phyloP scores from a whole-genome alignment of 2,329 filamentous ascomycete species.

The Parasarocladium wereldwijsianum region DNA sequence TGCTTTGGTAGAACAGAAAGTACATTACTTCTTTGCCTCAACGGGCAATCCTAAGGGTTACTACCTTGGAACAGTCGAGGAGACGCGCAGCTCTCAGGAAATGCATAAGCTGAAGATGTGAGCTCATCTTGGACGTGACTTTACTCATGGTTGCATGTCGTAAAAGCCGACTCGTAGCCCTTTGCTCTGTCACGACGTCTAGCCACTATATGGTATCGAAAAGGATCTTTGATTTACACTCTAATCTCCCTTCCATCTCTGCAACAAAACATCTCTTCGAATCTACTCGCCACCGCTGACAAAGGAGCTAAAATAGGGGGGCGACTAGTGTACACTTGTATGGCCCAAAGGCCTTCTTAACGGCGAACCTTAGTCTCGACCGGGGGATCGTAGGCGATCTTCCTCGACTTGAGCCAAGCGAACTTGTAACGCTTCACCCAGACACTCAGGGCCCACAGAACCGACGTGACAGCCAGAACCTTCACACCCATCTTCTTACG shows the following conservation, averaged over 20 bases:
- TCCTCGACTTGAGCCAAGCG: conserved; percentile 88
- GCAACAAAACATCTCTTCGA: conserved; percentile 14
- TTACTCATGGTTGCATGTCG: no score
- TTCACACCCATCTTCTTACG: conserved; percentile 99
- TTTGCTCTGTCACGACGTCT: no score
- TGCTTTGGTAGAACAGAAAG: no score
- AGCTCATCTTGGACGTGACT: no score
- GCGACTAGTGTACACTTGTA: conserved; percentile 28
- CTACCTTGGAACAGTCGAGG: no score
- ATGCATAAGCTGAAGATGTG: no score
- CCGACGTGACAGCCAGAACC: conserved; percentile 66
- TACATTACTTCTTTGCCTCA: no score
- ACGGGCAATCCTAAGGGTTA: no score
- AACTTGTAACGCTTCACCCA: conserved; percentile 99
- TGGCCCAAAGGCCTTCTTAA: conserved; percentile 17
- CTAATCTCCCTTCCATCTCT: conserved; percentile 22
- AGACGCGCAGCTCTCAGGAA: no score
- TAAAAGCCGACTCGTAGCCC: no score
- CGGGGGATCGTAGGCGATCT: conserved; percentile 78
- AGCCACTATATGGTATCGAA: conserved; percentile 27
- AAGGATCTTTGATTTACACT: conserved; percentile 36
- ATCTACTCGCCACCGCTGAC: conserved; percentile 26
- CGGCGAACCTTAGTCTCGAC: conserved; percentile 34
- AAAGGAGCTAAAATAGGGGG: conserved; percentile 26
- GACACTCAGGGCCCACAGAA: conserved; percentile 74